A percentile compares a stretch with the other conserved stretches of the same genome.
Conservation (phyloP, 2,329 filamentous ascomycete species). For the Cladosporium sp. region DNA sequence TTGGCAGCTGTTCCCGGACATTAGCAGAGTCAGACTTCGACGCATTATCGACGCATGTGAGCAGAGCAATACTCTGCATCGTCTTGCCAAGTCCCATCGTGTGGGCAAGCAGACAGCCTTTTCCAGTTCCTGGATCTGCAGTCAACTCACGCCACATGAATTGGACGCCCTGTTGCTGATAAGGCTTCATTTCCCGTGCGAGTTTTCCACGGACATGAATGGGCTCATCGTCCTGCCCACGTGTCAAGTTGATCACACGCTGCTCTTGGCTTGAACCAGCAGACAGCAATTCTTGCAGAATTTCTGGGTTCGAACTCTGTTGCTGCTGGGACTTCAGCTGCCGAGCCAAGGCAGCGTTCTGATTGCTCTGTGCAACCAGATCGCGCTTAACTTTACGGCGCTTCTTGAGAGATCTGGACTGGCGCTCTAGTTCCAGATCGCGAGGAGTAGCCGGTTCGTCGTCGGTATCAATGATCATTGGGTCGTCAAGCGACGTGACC, state of each 20-base stretch:
- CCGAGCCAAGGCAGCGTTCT: conserved; percentile 18
- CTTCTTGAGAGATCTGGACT: background rate
- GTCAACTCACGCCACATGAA: conserved; percentile 88
- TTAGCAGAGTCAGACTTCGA: conserved; percentile 53
- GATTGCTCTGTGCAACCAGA: conserved; percentile 15
- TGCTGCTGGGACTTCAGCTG: conserved; percentile 15
- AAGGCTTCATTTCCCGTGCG: conserved; percentile 63
- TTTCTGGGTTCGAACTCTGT: conserved; percentile 17
- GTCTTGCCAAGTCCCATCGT: conserved; percentile 93
- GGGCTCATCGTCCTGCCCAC: conserved; percentile 54
- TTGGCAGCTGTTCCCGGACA: conserved; percentile 63
- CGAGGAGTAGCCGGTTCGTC: background rate
- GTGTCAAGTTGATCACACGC: conserved; percentile 64
- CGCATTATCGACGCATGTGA: conserved; percentile 67
- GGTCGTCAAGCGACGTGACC: background rate
- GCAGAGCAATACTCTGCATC: conserved; percentile 79
- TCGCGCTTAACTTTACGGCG: conserved; percentile 8
- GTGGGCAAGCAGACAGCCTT: conserved; percentile 80
- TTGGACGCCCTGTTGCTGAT: conserved; percentile 75
- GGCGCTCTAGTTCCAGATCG: background rate
- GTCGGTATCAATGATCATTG: conserved; percentile 5
- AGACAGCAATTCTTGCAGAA: conserved; percentile 20
- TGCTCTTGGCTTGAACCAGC: background rate
- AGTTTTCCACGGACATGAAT: conserved; percentile 64
- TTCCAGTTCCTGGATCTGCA: conserved; percentile 46